Evolutionary conservation across 2,329 filamentous ascomycete genomes (phyloP).

Genomic region (Paradendryphiella salina): DNA sequence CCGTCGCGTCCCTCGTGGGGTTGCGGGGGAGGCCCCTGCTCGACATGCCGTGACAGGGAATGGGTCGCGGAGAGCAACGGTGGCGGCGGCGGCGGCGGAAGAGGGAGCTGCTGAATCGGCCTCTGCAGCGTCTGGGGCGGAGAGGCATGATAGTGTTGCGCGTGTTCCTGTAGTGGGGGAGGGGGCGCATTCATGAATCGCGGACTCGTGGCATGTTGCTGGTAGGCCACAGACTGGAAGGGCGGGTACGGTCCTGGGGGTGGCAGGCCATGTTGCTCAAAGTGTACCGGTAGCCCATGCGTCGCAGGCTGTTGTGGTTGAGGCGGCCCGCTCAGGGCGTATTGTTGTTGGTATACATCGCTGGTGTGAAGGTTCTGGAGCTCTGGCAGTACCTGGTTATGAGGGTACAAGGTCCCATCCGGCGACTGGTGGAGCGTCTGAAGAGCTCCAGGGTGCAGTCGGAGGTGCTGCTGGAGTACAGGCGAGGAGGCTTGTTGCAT

Average conservation of each 20-base stretch:
- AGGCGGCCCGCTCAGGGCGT: slow-evolving; percentile 24
- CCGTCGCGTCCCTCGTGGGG: slow-evolving; percentile 8
- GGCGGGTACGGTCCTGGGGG: slow-evolving; percentile 28
- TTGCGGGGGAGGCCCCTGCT: slow-evolving; percentile 8
- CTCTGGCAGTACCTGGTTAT: slow-evolving; percentile 35
- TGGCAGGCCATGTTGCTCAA: slow-evolving; percentile 42
- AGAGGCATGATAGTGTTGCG: slow-evolving; percentile 23
- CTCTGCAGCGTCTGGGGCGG: slow-evolving; percentile 19
- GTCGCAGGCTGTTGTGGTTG: slow-evolving; percentile 26
- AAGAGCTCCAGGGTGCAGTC: slow-evolving; percentile 33
- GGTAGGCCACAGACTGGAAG: slow-evolving; percentile 27
- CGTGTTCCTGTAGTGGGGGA: slow-evolving; percentile 19
- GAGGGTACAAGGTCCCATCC: slow-evolving; percentile 29
- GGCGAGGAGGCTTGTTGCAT: slow-evolving; percentile 26
- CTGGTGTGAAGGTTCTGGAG: slow-evolving; percentile 48
- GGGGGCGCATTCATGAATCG: slow-evolving; percentile 28
- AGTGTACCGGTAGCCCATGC: slow-evolving; percentile 33
- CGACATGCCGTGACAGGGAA: slow-evolving; percentile 16
- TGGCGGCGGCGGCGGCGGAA: slow-evolving; percentile 16
- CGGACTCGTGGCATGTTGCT: slow-evolving; percentile 32
- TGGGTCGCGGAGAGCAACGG: slow-evolving; percentile 16
- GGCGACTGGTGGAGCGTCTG: slow-evolving; percentile 38
- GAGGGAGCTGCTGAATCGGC: slow-evolving; percentile 16
- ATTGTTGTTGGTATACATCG: slow-evolving; percentile 29
- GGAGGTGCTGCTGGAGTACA: slow-evolving; percentile 27